Conservation (phyloP, 192 early-diverging fungal species). For the Umbelopsis isabellina region DNA sequence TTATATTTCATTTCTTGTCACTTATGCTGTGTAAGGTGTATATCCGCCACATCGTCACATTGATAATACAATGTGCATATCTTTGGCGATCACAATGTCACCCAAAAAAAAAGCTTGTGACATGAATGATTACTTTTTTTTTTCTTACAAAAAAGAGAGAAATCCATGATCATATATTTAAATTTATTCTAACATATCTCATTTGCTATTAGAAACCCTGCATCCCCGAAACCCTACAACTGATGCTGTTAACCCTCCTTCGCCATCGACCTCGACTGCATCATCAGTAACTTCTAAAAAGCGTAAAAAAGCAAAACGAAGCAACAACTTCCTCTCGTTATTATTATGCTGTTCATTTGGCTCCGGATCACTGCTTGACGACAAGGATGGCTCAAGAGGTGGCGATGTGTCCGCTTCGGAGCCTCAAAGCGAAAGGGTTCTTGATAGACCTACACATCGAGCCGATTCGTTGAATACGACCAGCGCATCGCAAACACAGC, state of each 20-base stretch:
- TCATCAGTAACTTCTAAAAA: not conserved
- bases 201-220: not conserved
- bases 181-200: not conserved
- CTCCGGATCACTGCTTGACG: conserved; percentile 20
- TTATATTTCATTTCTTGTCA: not conserved
- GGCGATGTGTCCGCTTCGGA: conserved; percentile 17
- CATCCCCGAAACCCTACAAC: not conserved
- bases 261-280: not conserved
- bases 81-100: too few species aligned
- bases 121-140: too few species aligned
- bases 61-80: too few species aligned
- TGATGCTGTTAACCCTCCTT: too few species aligned
- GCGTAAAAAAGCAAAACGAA: not conserved
- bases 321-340: not conserved
- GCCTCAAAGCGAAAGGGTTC: conserved; percentile 12
- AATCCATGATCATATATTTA: too few species aligned
- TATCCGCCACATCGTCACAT: too few species aligned
- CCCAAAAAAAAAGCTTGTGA: too few species aligned
- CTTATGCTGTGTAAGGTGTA: not conserved
- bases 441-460: conserved; percentile 1
- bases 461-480: not conserved
- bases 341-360: conserved; percentile 17
- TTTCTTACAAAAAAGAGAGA: too few species aligned
- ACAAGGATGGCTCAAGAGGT: conserved; percentile 18
- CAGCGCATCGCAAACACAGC: not conserved